Evolutionary conservation across 345 rosid species (phyloP).

Genomic region (Citrus cavaleriei): DNA sequence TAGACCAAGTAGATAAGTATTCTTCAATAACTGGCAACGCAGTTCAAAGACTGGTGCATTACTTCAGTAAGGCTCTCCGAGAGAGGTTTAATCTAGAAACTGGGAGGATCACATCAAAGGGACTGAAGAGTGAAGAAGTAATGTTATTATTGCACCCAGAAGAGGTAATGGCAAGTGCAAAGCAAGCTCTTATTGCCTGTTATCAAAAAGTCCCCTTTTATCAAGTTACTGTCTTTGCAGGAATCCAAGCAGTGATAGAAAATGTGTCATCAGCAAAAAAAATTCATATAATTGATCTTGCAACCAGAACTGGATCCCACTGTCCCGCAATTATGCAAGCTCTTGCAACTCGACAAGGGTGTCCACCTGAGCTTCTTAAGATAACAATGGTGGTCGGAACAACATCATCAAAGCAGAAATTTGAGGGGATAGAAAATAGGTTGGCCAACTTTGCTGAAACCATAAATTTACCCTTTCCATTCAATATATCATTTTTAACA

Average conservation of each 20-base stretch:
- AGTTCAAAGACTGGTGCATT: neutral
- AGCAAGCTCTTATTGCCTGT: neutral
- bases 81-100: constrained; percentile 20
- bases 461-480: constrained; percentile 10
- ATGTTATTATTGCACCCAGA: neutral
- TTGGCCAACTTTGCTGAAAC: constrained; percentile 7
- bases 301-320: constrained; percentile 8
- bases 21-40: neutral
- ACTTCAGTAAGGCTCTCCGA: neutral
- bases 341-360: neutral
- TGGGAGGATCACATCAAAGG: constrained; percentile 10
- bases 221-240: constrained; percentile 30
- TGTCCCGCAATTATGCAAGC: constrained; percentile 1
- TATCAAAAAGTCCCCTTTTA: constrained; percentile 21
- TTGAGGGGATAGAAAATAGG: constrained; percentile 4
- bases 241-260: constrained; percentile 32
- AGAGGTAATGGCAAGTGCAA: neutral
- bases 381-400: neutral
- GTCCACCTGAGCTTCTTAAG: constrained; percentile 8
- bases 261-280: constrained; percentile 20
- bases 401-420: neutral
- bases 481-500: neutral
- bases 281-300: constrained; percentile 37
- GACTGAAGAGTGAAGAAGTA: neutral
- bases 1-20: neutral